Evolutionary conservation across 306 rosid species (phyloP), one percentile per base, ranked within the genome.

Genomic region (Medicago truncatula): DNA sequence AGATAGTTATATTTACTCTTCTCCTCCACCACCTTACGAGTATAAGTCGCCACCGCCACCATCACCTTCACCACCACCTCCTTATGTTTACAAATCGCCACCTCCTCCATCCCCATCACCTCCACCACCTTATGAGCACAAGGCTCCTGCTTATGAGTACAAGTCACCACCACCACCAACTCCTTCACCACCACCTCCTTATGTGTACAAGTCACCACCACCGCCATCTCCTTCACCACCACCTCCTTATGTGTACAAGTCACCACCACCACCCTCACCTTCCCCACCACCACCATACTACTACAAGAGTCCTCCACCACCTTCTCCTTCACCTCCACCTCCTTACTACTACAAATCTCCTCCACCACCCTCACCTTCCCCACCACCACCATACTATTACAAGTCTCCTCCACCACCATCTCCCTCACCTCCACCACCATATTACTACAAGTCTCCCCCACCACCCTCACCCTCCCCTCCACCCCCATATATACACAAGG

Each of bases 1-100:
- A 20, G 88, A 92, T 74, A 88, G 86, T 61, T 94, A 94, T 46
- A 40, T 85, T 12, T 94, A 94, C 73, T 80, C 67, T 13, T 93
- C 98, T 43, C 93, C 98, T 0, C 97, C 97, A 13, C 92, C 96
- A 0, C 87, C 82, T 47, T 63, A 67, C 14, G 57, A 44, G 57
- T 44, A 67, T 1, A 70, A 70, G 36, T 70, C 75, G 1, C 61
- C 74, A 8, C 74, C 74, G 3, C 74, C 74, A 15, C 74, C 74
- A 2, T 69, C 73, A 12, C 81, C 95, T 13, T 88, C 96, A 2
- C 97, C 97, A 2, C 93, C 96, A 21, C 92, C 93, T 0, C 85
- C 80, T 0, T 75, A 80, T 17, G 75, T n/a, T n/a, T n/a, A n/a
- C n/a, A n/a, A n/a, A n/a, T 70, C 75, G 1, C 61, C 74, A 8